A percentile compares a stretch with the other conserved stretches of the same genome.
phyloP scores from a whole-genome alignment of 2,329 filamentous ascomycete species.

The Cladosporium sp. region DNA sequence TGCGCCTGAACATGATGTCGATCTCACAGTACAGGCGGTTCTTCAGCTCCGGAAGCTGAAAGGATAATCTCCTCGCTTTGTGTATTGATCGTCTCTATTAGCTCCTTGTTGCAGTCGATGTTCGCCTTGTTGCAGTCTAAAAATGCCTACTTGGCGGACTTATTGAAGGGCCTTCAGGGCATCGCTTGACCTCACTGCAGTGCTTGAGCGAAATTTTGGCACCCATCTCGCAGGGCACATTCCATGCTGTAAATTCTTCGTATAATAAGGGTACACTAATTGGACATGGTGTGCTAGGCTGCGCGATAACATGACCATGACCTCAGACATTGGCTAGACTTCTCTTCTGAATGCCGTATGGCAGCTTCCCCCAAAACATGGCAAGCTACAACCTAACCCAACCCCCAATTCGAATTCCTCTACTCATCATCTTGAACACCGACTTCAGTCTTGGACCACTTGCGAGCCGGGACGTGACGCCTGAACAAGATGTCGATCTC shows the following conservation, averaged over 20 bases:
- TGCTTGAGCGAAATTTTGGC: not conserved
- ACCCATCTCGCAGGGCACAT: not conserved
- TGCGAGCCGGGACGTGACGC: constrained; percentile 56
- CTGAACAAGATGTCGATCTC: constrained; percentile 65
- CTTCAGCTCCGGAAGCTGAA: too few species aligned
- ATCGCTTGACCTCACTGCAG: not conserved
- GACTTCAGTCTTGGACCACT: constrained; percentile 58
- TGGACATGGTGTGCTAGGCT: not conserved
- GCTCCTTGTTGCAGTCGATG: too few species aligned
- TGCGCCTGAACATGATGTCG: constrained; percentile 60
- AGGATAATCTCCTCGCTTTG: too few species aligned
- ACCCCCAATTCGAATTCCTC: not conserved
- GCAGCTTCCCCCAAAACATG: not conserved
- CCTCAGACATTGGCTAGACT: not conserved
- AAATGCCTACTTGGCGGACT: too few species aligned
- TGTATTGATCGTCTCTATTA: too few species aligned
- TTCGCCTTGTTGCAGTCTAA: too few species aligned
- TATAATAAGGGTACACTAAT: not conserved
- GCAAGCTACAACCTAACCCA: not conserved
- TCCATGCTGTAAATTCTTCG: not conserved
- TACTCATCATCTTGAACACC: constrained; percentile 58
- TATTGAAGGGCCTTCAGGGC: too few species aligned
- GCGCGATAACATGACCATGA: not conserved
- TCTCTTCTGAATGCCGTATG: not conserved
- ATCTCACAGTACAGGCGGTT: constrained; percentile 53